Conservation (phyloP, 1,139 yeast species). For the Lodderomyces theae region DNA sequence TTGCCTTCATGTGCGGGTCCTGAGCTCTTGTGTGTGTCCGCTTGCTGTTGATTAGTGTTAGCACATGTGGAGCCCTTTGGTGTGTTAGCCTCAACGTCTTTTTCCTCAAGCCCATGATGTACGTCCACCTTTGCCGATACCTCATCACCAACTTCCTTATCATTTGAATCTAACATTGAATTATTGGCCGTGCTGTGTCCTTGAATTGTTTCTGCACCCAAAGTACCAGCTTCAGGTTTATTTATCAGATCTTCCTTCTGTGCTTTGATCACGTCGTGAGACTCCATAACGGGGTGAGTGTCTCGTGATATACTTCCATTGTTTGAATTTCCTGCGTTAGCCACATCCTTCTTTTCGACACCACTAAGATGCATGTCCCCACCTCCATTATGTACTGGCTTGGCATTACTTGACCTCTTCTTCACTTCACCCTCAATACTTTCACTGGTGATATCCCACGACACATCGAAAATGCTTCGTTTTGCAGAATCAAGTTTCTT, state of each 20-base stretch:
- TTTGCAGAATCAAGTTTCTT: slow-evolving; percentile 7
- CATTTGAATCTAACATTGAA: slow-evolving; percentile 6
- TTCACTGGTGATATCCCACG: slow-evolving; percentile 11
- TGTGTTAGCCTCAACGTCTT: too few relatives aligned
- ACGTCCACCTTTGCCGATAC: too few relatives aligned
- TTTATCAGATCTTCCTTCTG: too few relatives aligned
- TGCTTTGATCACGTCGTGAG: too few relatives aligned
- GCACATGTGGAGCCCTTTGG: too few relatives aligned
- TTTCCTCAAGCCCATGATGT: too few relatives aligned
- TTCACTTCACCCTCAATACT: background rate
- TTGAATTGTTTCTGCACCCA: slow-evolving; percentile 3
- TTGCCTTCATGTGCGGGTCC: background rate
- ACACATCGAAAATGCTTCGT: slow-evolving; percentile 16
- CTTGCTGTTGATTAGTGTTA: background rate
- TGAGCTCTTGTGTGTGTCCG: background rate
- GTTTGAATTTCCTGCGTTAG: background rate
- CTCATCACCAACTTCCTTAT: background rate
- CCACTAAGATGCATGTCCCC: background rate
- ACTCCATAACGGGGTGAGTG: background rate
- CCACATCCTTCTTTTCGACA: background rate
- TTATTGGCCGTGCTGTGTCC: slow-evolving; percentile 9
- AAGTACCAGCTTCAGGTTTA: background rate
- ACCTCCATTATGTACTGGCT: background rate
- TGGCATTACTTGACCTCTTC: background rate
- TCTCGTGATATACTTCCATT: background rate